Conservation (phyloP, 2,329 filamentous ascomycete species). For the Teratosphaeria destructans region DNA sequence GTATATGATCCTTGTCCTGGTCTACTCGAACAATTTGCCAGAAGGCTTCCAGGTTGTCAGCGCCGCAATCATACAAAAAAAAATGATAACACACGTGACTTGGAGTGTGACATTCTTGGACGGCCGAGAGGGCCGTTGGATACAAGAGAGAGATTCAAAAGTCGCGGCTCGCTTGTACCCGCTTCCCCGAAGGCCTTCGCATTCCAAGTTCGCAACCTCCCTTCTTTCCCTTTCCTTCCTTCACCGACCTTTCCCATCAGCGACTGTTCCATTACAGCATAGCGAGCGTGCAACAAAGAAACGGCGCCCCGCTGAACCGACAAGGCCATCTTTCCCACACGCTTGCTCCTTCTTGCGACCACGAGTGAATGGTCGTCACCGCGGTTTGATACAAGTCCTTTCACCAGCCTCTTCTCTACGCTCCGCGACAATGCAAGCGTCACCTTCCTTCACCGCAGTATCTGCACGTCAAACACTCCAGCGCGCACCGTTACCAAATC, state of each 20-base stretch:
- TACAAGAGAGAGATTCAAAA: not conserved
- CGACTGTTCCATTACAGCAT: not conserved
- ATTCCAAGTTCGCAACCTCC: not conserved
- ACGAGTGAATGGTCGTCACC: not conserved
- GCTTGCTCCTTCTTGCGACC: not conserved
- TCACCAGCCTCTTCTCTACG: not conserved
- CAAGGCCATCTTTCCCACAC: not conserved
- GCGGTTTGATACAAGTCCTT: not conserved
- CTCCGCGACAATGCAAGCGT: slow-evolving; percentile 17
- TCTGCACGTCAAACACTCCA: slow-evolving; percentile 32
- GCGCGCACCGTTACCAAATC: slow-evolving; percentile 9
- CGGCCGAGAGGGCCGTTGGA: too few species aligned
- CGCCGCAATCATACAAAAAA: too few species aligned
- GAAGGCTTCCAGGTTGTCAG: too few species aligned
- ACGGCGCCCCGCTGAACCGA: not conserved
- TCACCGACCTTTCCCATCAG: not conserved
- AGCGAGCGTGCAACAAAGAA: not conserved
- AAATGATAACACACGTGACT: not conserved
- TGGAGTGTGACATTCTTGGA: not conserved
- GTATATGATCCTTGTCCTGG: not conserved
- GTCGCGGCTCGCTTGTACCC: not conserved
- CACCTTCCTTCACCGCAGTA: slow-evolving; percentile 37
- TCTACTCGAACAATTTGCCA: too few species aligned
- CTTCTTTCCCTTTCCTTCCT: not conserved
- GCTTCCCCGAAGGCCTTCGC: not conserved